Evolutionary conservation across 2,329 filamentous ascomycete species (phyloP).

Genomic region (Arachnomyces sp.): DNA sequence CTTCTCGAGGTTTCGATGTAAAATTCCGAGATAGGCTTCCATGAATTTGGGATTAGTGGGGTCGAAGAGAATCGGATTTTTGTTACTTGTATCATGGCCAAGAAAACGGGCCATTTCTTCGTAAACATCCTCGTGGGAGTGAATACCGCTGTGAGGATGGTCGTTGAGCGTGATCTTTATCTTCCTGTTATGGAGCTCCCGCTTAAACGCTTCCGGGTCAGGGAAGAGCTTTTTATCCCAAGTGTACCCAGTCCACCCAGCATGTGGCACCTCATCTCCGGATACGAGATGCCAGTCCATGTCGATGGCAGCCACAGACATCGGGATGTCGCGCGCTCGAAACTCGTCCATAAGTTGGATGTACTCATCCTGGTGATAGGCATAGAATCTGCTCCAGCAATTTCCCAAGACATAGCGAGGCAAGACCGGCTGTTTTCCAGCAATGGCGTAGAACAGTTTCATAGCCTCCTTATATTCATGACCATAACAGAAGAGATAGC

Average conservation of each 20-base stretch:
- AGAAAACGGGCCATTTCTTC: no score
- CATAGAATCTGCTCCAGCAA: conserved; percentile 60
- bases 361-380: conserved; percentile 51
- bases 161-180: no score
- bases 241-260: conserved; percentile 57
- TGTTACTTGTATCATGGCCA: no score
- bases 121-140: no score
- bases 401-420: conserved; percentile 55
- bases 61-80: no score
- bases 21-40: no score
- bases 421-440: conserved; percentile 48
- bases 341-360: conserved; percentile 52
- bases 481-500: conserved; percentile 54
- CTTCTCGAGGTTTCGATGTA: no score
- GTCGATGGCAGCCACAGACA: conserved; percentile 55
- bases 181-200: conserved; percentile 44
- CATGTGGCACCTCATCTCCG: conserved; percentile 37
- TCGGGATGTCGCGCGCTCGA: conserved; percentile 42
- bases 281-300: conserved; percentile 60
- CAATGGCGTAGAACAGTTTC: conserved; percentile 48
- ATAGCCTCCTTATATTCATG: conserved; percentile 50
- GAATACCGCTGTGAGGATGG: no score
- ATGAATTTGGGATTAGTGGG: no score
- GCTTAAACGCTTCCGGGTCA: conserved; percentile 46
- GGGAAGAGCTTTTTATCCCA: conserved; percentile 56